A percentile compares a stretch with the other conserved stretches of the same genome.
These are phyloP conservation scores for Clavariopsis aquatica DNA, from an alignment of 495 filamentous ascomycete genomes.

Conservation along the genomic window DNA sequence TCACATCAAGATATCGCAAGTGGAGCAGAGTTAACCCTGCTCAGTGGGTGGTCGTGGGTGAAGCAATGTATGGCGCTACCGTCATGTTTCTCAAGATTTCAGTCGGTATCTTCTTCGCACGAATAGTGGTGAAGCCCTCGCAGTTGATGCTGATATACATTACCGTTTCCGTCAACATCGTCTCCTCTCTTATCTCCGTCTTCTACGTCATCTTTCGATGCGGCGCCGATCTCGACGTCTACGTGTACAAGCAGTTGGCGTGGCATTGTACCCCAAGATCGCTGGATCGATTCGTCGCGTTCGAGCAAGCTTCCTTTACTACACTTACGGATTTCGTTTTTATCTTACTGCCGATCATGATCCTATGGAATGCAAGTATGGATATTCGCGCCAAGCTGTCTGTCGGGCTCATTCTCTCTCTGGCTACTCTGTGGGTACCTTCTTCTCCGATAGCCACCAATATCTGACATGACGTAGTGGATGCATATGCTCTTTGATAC, in stretches of 20 bases:
- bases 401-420: slow-evolving; percentile 41
- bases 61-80: slow-evolving; percentile 37
- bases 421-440: slow-evolving; percentile 37
- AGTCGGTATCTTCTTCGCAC: slow-evolving; percentile 43
- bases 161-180: slow-evolving; percentile 29
- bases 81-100: slow-evolving; percentile 43
- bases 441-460: neutral
- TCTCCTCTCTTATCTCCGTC: slow-evolving; percentile 34
- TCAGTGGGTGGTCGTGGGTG: slow-evolving; percentile 36
- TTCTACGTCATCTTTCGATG: slow-evolving; percentile 43
- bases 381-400: slow-evolving; percentile 39
- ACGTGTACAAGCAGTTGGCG: slow-evolving; percentile 28
- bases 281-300: slow-evolving; percentile 31
- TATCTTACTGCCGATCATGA: slow-evolving; percentile 38
- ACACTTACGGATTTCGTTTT: slow-evolving; percentile 41
- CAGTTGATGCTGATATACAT: slow-evolving; percentile 38
- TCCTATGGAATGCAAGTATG: slow-evolving; percentile 42
- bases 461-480: slow-evolving; percentile 30
- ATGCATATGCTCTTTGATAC: slow-evolving; percentile 40
- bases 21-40: slow-evolving; percentile 1
- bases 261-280: slow-evolving; percentile 31
- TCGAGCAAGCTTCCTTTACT: slow-evolving; percentile 38
- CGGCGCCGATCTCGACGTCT: slow-evolving; percentile 33
- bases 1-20: neutral
- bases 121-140: slow-evolving; percentile 40